Evolutionary conservation across 2,329 filamentous ascomycete genomes (phyloP), one percentile per base, ranked within the genome.

Genomic region (Helotiales sp.): DNA sequence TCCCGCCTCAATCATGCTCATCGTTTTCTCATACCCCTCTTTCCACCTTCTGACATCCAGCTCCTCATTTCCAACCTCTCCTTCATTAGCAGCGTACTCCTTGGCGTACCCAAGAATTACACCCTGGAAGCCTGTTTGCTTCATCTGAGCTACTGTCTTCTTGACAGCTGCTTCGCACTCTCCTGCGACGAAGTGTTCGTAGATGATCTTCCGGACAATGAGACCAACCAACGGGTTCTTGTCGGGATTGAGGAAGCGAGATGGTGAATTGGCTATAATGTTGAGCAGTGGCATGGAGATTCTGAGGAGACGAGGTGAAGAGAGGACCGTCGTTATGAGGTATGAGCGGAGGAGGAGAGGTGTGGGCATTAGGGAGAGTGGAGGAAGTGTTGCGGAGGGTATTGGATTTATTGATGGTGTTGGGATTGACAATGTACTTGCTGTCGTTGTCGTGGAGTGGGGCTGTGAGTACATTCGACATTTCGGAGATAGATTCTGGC

Each of bases 171-270:
- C 74, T 0, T 85, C 83, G 60, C 86, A 90, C 79, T 93, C 90
- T 26, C 93, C 93, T 0, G 92, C 92, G 77, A 93, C 96, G 78
- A 96, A 97, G 74, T 97, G 93, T 30, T 90, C 89, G 77, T 97
- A 97, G 72, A 96, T 93, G 0, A 92, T 94, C 76, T 89, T 87
- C 77, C 92, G 92, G 52, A 97, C 82, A 32, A 93, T 75, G 65
- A 83, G 85, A 55, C 87, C 85, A 20, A 96, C 83, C 0, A 94
- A 57, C 0, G 87, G 87, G 76, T 96, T 96, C 63, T 81, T 83
- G 76, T 96, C 92, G 1, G 93, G 88, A 47, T 71, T 72, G 7
- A 72, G 61, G 6, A 72, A 54, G 1, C 47, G 49, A 28, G 61
- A 63, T 6, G 49, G 26, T 20, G 61, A 63, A 22, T 63, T n/a